A percentile compares a stretch with the other conserved stretches of the same genome.
Evolutionary conservation across 73 alveolate genomes (phyloP).

Genomic region (Paramecium primaurelia): DNA sequence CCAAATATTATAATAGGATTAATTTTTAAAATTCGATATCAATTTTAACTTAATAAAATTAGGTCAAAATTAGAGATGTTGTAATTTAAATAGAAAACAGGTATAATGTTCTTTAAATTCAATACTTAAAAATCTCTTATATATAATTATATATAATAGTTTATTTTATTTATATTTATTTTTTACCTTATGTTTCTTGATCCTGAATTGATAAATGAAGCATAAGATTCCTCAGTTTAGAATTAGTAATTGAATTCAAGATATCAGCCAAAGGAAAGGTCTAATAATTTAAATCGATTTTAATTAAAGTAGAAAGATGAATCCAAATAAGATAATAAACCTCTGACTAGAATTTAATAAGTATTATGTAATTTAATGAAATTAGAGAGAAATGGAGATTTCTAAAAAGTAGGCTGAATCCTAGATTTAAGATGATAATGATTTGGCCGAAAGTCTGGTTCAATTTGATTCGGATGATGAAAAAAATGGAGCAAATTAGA

Average conservation of each 20-base stretch:
- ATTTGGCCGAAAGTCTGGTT: neutral
- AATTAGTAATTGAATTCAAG: neutral
- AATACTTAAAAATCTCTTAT: neutral
- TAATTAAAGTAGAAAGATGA: neutral
- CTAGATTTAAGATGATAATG: neutral
- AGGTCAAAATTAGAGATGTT: neutral
- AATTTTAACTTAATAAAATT: no score
- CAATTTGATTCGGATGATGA: conserved; percentile 7
- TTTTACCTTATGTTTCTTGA: neutral
- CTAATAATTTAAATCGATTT: neutral
- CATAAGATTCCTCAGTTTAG: neutral
- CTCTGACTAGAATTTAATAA: neutral
- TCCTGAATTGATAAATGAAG: neutral
- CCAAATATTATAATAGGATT: neutral
- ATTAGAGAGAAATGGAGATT: neutral
- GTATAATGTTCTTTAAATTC: no score
- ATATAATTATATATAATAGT: neutral
- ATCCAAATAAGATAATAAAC: neutral
- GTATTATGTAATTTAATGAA: neutral
- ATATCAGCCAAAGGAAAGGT: neutral
- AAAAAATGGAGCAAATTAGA: neutral
- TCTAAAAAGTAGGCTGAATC: neutral
- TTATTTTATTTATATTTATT: neutral
- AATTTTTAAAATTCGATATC: no score
- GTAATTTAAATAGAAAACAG: neutral